phyloP scores from a whole-genome alignment of 75 land plant species.

The Ceratopteris richardii region DNA sequence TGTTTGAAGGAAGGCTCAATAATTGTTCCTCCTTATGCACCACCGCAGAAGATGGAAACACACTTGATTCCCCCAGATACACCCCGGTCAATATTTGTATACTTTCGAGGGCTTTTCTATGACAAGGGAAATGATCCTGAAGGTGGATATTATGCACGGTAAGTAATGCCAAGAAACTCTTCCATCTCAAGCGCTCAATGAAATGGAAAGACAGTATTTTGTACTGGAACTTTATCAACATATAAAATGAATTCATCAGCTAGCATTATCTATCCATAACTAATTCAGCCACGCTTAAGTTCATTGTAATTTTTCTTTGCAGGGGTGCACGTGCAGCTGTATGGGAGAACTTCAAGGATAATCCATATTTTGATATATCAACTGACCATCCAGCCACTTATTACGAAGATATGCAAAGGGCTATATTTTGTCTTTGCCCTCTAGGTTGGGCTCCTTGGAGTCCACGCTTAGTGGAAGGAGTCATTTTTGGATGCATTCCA shows the following conservation, averaged over 20 bases:
- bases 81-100: constrained; percentile 19
- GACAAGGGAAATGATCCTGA: constrained; percentile 20
- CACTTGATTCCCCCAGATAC: constrained; percentile 20
- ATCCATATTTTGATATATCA: constrained; percentile 20
- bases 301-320: constrained; percentile 6
- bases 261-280: background rate
- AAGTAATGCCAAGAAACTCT: background rate
- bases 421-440: constrained; percentile 24
- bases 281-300: background rate
- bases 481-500: constrained; percentile 25
- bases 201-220: background rate
- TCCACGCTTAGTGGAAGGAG: constrained; percentile 18
- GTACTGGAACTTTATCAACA: background rate
- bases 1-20: constrained; percentile 26
- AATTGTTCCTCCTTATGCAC: constrained; percentile 18
- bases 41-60: constrained; percentile 24
- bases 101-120: constrained; percentile 20
- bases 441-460: constrained; percentile 23
- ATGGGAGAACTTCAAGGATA: constrained; percentile 17
- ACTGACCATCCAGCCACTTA: constrained; percentile 21
- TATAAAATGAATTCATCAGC: background rate
- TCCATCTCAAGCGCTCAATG: background rate
- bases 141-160: constrained; percentile 27
- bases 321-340: constrained; percentile 22
- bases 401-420: constrained; percentile 26